Percentiles rank a stretch among this genome's conserved stretches.
phyloP scores from a whole-genome alignment of 2,329 filamentous ascomycete genomes.

The Beauveria rudraprayagi region DNA sequence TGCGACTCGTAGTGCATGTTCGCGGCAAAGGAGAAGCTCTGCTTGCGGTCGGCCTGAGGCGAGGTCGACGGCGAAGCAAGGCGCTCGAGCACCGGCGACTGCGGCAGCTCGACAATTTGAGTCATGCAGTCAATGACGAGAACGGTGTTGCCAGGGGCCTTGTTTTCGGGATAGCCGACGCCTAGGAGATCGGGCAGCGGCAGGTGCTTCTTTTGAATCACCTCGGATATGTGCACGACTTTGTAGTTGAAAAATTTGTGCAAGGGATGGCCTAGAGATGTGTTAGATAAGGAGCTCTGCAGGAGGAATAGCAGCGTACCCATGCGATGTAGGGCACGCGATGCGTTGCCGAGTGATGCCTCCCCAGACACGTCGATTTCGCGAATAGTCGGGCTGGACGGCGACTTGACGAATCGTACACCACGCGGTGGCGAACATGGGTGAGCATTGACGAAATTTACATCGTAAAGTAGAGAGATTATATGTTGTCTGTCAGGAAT shows the following conservation, averaged over 20 bases:
- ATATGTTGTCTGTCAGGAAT: constrained; percentile 33
- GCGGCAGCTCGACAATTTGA: constrained; percentile 37
- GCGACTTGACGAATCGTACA: constrained; percentile 50
- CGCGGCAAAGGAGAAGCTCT: constrained; percentile 34
- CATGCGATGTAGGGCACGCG: constrained; percentile 39
- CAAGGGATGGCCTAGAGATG: constrained; percentile 46
- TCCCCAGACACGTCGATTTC: constrained; percentile 45
- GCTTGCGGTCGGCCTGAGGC: constrained; percentile 25
- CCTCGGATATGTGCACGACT: constrained; percentile 49
- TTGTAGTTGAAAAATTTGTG: constrained; percentile 56
- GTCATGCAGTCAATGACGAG: constrained; percentile 59
- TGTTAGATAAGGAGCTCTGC: constrained; percentile 13
- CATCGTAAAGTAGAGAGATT: constrained; percentile 45
- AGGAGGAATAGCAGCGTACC: constrained; percentile 26
- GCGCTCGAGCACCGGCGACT: constrained; percentile 39
- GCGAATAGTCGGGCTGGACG: constrained; percentile 51
- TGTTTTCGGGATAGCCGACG: constrained; percentile 24
- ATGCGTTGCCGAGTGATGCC: constrained; percentile 34
- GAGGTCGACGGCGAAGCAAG: constrained; percentile 21
- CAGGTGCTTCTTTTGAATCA: constrained; percentile 39
- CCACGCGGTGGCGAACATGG: constrained; percentile 52
- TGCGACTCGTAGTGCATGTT: constrained; percentile 51
- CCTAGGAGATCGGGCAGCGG: constrained; percentile 40
- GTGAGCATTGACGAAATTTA: constrained; percentile 58
- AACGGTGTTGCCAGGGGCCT: constrained; percentile 29